Conservation (phyloP, 139 green algal genomes). For the Chlamydomonas sphaeroides region DNA sequence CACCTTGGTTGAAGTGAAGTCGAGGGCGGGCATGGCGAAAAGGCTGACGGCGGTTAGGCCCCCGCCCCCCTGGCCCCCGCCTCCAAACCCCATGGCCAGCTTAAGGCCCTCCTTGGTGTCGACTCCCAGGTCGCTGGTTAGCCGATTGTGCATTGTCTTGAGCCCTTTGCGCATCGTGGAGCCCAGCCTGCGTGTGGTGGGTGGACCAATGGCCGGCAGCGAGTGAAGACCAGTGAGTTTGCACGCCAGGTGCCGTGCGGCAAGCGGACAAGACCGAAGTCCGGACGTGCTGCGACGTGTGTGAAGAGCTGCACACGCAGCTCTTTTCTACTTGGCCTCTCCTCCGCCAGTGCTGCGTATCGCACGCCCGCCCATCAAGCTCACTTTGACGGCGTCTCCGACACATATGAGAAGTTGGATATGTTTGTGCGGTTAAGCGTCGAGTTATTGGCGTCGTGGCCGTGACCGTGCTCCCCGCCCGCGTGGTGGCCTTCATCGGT, state of each 20-base stretch:
- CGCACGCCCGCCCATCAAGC: too few species aligned
- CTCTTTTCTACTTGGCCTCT: too few species aligned
- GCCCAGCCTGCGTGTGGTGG: conserved; percentile 23
- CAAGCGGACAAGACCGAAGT: too few species aligned
- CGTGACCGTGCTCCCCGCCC: background rate
- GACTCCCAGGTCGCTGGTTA: conserved; percentile 41
- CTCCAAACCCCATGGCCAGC: conserved; percentile 52
- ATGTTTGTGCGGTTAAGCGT: conserved; percentile 15
- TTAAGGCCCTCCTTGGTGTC: conserved; percentile 35
- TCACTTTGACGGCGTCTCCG: conserved; percentile 33
- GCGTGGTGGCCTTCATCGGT: background rate
- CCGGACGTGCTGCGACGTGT: too few species aligned
- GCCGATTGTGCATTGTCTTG: conserved; percentile 1
- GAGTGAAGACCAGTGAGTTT: too few species aligned
- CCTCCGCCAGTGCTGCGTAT: too few species aligned
- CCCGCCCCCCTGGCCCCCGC: conserved; percentile 30
- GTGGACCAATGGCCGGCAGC: too few species aligned
- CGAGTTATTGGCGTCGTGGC: conserved; percentile 3
- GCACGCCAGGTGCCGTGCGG: too few species aligned
- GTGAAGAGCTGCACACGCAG: too few species aligned
- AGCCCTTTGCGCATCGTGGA: conserved; percentile 34
- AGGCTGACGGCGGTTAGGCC: conserved; percentile 19
- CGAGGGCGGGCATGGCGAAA: conserved; percentile 28
- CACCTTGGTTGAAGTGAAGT: conserved; percentile 32
- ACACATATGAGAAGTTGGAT: background rate